A percentile compares a stretch with the other conserved stretches of the same genome.
phyloP scores from a whole-genome alignment of 306 rosid species.

The Pueraria montana region DNA sequence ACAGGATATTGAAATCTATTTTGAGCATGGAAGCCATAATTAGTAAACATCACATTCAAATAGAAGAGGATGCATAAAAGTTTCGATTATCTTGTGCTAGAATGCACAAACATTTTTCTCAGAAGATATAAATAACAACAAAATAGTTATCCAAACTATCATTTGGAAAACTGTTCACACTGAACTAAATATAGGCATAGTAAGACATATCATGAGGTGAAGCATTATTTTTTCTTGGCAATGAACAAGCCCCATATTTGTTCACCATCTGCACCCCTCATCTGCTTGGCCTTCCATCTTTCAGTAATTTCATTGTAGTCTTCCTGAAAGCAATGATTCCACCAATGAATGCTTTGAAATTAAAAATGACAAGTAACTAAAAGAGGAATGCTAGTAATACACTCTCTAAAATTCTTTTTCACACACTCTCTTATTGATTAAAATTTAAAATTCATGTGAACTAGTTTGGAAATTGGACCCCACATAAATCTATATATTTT shows the following conservation, averaged over 20 bases:
- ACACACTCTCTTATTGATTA: not conserved
- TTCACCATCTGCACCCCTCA: conserved; percentile 66
- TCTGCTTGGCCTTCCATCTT: conserved; percentile 74
- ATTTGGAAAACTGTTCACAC: conserved; percentile 10
- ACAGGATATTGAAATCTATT: not conserved
- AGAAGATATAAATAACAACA: conserved; percentile 9
- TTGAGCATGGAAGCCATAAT: not conserved
- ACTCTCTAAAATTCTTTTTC: not conserved
- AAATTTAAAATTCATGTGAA: not conserved
- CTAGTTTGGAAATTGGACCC: not conserved
- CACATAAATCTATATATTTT: too few relatives aligned
- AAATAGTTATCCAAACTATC: conserved; percentile 24
- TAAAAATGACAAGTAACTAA: not conserved
- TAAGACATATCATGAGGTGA: conserved; percentile 20
- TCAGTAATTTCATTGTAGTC: conserved; percentile 65
- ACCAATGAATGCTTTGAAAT: conserved; percentile 20
- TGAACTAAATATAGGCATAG: conserved; percentile 13
- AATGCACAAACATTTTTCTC: not conserved
- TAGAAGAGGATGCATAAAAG: conserved; percentile 26
- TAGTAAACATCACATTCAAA: conserved; percentile 9
- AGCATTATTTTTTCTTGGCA: conserved; percentile 74
- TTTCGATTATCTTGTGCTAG: not conserved
- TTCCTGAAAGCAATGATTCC: conserved; percentile 51
- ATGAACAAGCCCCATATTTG: conserved; percentile 78
- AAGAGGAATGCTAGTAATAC: not conserved